A percentile compares a stretch with the other conserved stretches of the same genome.
These are phyloP conservation scores for Pseudocercospora cruenta DNA, from an alignment of 2,329 filamentous ascomycete species.

Conservation along the genomic window DNA sequence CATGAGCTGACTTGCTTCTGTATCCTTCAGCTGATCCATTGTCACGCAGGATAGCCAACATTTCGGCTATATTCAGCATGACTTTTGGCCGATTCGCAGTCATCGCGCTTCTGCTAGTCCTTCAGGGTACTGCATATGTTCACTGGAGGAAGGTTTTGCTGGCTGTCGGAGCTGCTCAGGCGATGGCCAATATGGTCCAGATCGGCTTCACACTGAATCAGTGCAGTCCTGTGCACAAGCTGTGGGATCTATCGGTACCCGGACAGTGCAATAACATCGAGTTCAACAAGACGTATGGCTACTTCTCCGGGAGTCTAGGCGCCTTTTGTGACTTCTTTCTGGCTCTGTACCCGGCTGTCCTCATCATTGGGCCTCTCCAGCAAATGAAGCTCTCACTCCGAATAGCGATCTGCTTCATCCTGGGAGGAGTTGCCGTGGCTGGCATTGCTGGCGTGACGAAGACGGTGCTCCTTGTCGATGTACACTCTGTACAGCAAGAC, in stretches of 20 bases:
- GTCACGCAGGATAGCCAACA: conserved; percentile 7
- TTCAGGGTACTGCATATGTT: conserved; percentile 18
- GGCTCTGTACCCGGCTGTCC: conserved; percentile 20
- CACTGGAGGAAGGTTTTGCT: conserved; percentile 8
- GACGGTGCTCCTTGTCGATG: conserved; percentile 15
- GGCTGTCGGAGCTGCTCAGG: conserved; percentile 15
- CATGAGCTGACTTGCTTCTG: background rate
- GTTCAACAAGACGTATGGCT: conserved; percentile 10
- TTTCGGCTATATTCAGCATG: conserved; percentile 10
- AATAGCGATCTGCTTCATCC: conserved; percentile 21
- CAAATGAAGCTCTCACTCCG: conserved; percentile 19
- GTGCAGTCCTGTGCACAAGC: conserved; percentile 14
- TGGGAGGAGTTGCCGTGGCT: conserved; percentile 23
- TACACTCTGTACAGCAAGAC: conserved; percentile 1
- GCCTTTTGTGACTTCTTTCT: conserved; percentile 24
- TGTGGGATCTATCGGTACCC: conserved; percentile 13
- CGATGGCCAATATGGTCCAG: conserved; percentile 5
- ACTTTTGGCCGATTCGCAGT: conserved; percentile 17
- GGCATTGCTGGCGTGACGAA: conserved; percentile 25
- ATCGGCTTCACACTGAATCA: conserved; percentile 17
- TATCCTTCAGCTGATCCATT: background rate
- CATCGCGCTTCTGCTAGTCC: conserved; percentile 12
- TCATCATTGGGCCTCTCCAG: conserved; percentile 25
- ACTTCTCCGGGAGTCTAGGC: conserved; percentile 16
- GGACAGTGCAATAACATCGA: conserved; percentile 8